Evolutionary conservation across 805 yeast species (phyloP), one percentile per base, ranked within the genome.

Genomic region (Candida michaelii): DNA sequence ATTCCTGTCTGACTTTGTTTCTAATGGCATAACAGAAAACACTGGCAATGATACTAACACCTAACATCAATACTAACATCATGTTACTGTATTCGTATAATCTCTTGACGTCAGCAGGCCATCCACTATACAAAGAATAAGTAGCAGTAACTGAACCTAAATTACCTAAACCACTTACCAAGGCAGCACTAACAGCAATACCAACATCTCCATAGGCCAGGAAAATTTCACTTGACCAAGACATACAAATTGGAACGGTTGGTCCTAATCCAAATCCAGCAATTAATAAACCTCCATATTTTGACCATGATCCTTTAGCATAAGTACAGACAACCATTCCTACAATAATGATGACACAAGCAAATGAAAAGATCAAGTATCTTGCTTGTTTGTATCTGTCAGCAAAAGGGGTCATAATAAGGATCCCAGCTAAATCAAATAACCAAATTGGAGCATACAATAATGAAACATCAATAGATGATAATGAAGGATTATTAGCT

Each of bases 361-460:
- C 76, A 23, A 65, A 63, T 4, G 79, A 69, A 62, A 89, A 89
- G 44, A 87, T 73, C 13, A 76, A 48, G 2, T 84, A 82, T 35
- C 96, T 71, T 49, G 64, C 69, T 43, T 65, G 69, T 56, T 76
- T 80, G 66, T 59, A 83, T 48, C 65, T 76, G 65, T 88, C 96
- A 16, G 93, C 87, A 52, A 88, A 71, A 16, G 95, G 95, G 1
- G 95, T 88, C 44, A 89, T 65, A 11, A 82, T 54, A 30, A 88
- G 56, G 51, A 88, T 88, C 2, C 88, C 89, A 13, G 79, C 82
- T 36, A 85, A 65, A 59, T 88, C 96, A 61, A 86, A 87, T 34
- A 88, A 66, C 96, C 96, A 88, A 52, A 88, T 89, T 24, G 96
- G 96, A 4, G 95, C 96, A 49, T 85, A 84, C 42, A 88, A 69